A percentile compares a stretch with the other conserved stretches of the same genome.
These are phyloP conservation scores for Alternaria ventricosa DNA, from an alignment of 2,329 filamentous ascomycete genomes.

Conservation along the genomic window DNA sequence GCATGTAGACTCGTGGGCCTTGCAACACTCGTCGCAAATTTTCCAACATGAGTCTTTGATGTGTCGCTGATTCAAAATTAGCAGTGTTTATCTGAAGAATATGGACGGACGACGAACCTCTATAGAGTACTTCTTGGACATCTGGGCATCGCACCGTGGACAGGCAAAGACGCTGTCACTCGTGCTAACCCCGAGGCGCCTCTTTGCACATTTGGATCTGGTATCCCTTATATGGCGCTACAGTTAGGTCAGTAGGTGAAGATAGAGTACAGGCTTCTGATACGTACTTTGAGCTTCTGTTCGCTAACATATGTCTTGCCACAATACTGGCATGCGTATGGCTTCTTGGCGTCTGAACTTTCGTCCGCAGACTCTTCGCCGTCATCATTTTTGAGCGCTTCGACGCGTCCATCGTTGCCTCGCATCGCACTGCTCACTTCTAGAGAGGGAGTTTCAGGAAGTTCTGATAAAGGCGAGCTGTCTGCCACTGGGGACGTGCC, in stretches of 20 bases:
- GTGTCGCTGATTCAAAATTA: conserved; percentile 5
- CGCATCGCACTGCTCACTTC: neutral
- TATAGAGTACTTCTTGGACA: conserved; percentile 5
- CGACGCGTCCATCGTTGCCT: neutral
- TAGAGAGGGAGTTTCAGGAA: neutral
- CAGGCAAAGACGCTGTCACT: conserved; percentile 5
- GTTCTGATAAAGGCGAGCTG: neutral
- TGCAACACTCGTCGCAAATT: conserved; percentile 22
- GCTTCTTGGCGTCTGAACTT: neutral
- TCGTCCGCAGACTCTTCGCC: neutral
- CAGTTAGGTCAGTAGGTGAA: neutral
- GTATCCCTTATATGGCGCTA: conserved; percentile 7
- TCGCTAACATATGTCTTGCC: conserved; percentile 1
- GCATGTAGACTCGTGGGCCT: neutral
- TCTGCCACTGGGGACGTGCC: neutral
- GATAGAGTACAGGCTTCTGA: no score
- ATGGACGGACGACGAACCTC: neutral
- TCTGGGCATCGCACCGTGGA: conserved; percentile 8
- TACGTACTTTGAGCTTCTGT: neutral
- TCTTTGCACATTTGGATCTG: conserved; percentile 1
- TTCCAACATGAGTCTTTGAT: conserved; percentile 19
- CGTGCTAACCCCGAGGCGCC: neutral
- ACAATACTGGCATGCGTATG: conserved; percentile 1
- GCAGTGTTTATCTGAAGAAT: neutral
- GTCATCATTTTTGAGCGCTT: neutral